Evolutionary conservation across 106 monocot species (phyloP), one percentile per base, ranked within the genome.

Genomic region (Acorus calamus): DNA sequence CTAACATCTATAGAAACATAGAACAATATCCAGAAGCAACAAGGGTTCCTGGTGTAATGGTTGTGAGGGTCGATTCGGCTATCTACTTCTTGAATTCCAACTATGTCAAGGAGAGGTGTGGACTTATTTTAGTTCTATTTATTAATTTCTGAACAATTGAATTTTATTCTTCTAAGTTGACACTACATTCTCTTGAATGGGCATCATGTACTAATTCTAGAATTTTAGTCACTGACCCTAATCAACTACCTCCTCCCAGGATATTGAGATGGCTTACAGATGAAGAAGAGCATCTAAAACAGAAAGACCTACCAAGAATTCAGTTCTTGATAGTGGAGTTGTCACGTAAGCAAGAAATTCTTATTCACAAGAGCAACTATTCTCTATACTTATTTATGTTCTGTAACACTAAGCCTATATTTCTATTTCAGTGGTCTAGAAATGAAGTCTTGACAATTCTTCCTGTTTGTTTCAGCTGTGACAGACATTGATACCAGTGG

Each of bases 201-300:
- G 28, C 28, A 28, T 28, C 28, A 28, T 28, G 1, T 28, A 1
- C 28, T 28, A 28, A 1, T 28, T 28, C 28, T 28, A 0, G 28
- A 28, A 28, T 28, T 28, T 28, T 28, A 28, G 28, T 28, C 28
- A 28, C 28, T 28, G 28, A 28, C 28, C 28, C 28, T 28, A 28
- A 28, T 28, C 28, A 28, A 28, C 28, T 28, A 28, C 28, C 28
- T 46, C 9, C 49, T 53, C 62, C 62, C 72, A 88, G 87, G 62
- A 84, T 82, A 60, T 56, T 92, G 47, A 92, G 87, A 76, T 92
- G 84, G 92, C 49, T 92, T 59, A 69, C 55, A 43, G 87, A 92
- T 50, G 84, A 92, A 72, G 84, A 84, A 14, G 82, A 87, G 47
- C 47, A 76, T 60, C 49, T 73, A 8, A 72, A 79, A 66, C 62